Base-by-base conservation (phyloP, 352 stramenopile genomes). In the Phytophthora cactorum region DNA sequence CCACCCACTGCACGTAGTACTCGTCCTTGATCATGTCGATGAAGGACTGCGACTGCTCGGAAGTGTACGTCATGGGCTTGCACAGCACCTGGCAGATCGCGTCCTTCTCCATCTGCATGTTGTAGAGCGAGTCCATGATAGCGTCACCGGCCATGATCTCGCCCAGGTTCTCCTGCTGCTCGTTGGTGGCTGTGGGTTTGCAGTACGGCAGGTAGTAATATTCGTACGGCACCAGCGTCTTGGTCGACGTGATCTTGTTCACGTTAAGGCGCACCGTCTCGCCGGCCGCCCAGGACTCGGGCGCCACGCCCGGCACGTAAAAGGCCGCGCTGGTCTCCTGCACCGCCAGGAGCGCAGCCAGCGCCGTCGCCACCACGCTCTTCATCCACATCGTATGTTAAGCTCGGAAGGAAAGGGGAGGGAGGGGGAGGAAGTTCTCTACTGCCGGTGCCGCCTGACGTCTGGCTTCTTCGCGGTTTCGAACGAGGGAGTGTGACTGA, bases 121-220 rank as follows among this genome's bases (percentile, higher is more conserved):
- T 72, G 68, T 95, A 98, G 41, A 92, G 88, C 70, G 90, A 97
- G 72, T 96, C 88, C 86, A 96, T 95, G 74, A 98, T 95, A 31
- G 86, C 82, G 63, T 97, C 92, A 11, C 93, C 93, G 1, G 88
- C 80, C 81, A 98, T 95, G 73, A 97, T 97, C 78, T 97, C 91
- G 55, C 93, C 93, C 39, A 98, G 69, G 80, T 98, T 98, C 70
- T 97, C 91, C 52, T 89, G 80, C 66, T 96, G 79, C 71, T 95
- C 88, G 44, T 94, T 84, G 25, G 91, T 97, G 60, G 78, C 60
- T 60, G 82, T 77, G 17, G 88, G 86, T 65, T 86, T 83, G 80
- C 92, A 99, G 70, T 89, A 98, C 56, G 96, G 97, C 28, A 99
- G 81, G 74, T 98, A 96, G 82, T 99, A 99, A 77, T 99, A 99